These are phyloP conservation scores for Colletotrichum horii DNA, from an alignment of 2,329 filamentous ascomycete genomes.

Conservation along the genomic window DNA sequence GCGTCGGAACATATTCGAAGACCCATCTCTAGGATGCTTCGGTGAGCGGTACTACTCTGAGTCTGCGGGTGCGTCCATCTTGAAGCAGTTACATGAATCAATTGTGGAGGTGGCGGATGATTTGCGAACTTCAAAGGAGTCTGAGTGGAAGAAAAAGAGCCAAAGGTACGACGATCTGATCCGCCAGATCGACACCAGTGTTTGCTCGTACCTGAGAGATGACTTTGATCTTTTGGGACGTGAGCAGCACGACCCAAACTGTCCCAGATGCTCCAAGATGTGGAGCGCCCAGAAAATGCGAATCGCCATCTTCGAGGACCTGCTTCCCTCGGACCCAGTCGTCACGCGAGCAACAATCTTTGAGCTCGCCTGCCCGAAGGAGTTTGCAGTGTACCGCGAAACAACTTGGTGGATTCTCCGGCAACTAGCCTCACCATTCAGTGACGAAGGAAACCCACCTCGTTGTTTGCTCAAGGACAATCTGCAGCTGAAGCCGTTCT, in stretches of 20 bases:
- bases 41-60: slow-evolving; percentile 31
- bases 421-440: slow-evolving; percentile 29
- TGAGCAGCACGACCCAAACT: slow-evolving; percentile 30
- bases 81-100: slow-evolving; percentile 20
- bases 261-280: slow-evolving; percentile 39
- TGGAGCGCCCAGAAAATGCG: slow-evolving; percentile 31
- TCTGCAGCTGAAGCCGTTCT: slow-evolving; percentile 24
- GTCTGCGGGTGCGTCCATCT: slow-evolving; percentile 16
- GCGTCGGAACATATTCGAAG: slow-evolving; percentile 52
- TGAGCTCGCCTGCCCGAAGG: slow-evolving; percentile 41
- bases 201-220: slow-evolving; percentile 34
- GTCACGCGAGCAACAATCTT: slow-evolving; percentile 42
- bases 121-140: slow-evolving; percentile 27
- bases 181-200: slow-evolving; percentile 30
- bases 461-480: slow-evolving; percentile 29
- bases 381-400: slow-evolving; percentile 43
- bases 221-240: slow-evolving; percentile 18
- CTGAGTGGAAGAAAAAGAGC: slow-evolving; percentile 36
- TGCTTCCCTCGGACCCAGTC: slow-evolving; percentile 36
- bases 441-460: slow-evolving; percentile 22
- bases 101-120: slow-evolving; percentile 29
- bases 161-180: slow-evolving; percentile 35
- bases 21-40: slow-evolving; percentile 34
- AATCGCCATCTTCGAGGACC: slow-evolving; percentile 44
- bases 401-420: slow-evolving; percentile 43